These are phyloP conservation scores for Malassezia arunalokei DNA, from an alignment of 1,284 basidiomycete species.

Conservation along the genomic window DNA sequence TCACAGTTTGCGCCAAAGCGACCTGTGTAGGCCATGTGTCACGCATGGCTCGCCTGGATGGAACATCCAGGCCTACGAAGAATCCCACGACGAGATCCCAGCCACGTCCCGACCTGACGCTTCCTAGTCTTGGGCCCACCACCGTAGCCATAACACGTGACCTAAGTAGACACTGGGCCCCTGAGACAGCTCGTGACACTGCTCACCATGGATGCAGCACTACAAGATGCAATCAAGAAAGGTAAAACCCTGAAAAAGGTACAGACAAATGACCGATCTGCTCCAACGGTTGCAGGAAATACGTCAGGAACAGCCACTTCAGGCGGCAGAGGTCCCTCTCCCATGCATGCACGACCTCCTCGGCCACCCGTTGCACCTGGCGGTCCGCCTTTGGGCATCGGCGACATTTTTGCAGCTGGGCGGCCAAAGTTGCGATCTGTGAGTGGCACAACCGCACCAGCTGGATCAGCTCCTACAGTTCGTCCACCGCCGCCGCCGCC, in stretches of 20 bases:
- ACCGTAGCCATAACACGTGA: no score
- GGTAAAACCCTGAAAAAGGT: conserved; percentile 32
- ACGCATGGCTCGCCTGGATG: conserved; percentile 6
- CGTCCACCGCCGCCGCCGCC: conserved; percentile 6
- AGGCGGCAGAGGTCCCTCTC: conserved; percentile 4
- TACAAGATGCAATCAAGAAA: conserved; percentile 30
- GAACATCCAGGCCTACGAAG: conserved; percentile 6
- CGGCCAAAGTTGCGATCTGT: conserved; percentile 66
- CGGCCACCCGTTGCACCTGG: conserved; percentile 8
- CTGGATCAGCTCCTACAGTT: background rate
- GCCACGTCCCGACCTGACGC: no score
- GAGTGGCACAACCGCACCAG: background rate
- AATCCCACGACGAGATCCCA: background rate
- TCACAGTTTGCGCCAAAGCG: conserved; percentile 1
- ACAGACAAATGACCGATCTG: conserved; percentile 24
- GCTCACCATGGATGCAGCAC: conserved; percentile 24
- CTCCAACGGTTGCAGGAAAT: conserved; percentile 17
- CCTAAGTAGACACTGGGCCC: no score
- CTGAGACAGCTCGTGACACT: background rate
- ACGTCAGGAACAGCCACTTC: conserved; percentile 1
- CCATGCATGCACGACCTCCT: conserved; percentile 14
- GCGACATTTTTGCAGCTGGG: conserved; percentile 73
- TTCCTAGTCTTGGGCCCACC: no score
- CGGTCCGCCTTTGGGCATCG: conserved; percentile 53
- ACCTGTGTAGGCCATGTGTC: conserved; percentile 7